These are phyloP conservation scores for Usnea hakonensis DNA, from an alignment of 495 filamentous ascomycete species.

Conservation along the genomic window DNA sequence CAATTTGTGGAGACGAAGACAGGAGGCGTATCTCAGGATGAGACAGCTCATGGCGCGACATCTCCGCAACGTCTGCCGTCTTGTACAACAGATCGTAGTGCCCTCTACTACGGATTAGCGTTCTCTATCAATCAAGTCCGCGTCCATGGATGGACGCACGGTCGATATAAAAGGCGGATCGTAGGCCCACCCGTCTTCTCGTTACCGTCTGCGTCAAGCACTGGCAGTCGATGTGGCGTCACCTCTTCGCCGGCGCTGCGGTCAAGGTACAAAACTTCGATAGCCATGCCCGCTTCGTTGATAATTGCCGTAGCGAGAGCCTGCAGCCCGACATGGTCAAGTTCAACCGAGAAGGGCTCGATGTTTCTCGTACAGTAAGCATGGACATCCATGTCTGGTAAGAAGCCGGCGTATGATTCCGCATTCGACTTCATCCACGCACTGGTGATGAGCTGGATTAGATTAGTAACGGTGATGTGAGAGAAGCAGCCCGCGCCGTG, in stretches of 20 bases:
- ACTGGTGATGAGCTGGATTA: constrained; percentile 65
- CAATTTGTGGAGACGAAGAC: constrained; percentile 8
- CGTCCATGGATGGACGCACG: constrained; percentile 42
- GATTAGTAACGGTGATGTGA: constrained; percentile 9
- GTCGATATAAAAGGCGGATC: constrained; percentile 61
- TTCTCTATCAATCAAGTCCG: background rate
- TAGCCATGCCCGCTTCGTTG: constrained; percentile 66
- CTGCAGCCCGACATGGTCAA: constrained; percentile 78
- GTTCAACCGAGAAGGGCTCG: constrained; percentile 70
- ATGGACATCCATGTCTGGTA: constrained; percentile 52
- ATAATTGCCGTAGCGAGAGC: constrained; percentile 73
- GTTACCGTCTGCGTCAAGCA: constrained; percentile 38
- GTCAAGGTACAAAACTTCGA: constrained; percentile 89
- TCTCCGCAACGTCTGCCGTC: constrained; percentile 43
- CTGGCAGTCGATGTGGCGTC: constrained; percentile 40
- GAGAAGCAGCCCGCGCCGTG: background rate
- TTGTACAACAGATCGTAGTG: constrained; percentile 96
- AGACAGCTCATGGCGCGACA: background rate
- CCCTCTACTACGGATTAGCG: constrained; percentile 42
- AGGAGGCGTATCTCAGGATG: constrained; percentile 17
- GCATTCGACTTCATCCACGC: constrained; percentile 76
- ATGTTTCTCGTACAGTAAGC: constrained; percentile 64
- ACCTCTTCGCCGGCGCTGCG: constrained; percentile 72
- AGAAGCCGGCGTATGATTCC: constrained; percentile 61
- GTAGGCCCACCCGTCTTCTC: constrained; percentile 38